Percentiles rank a stretch among this genome's conserved stretches.
These are phyloP conservation scores for Carex scoparia DNA, from an alignment of 176 grass and related monocot genomes.

Conservation along the genomic window DNA sequence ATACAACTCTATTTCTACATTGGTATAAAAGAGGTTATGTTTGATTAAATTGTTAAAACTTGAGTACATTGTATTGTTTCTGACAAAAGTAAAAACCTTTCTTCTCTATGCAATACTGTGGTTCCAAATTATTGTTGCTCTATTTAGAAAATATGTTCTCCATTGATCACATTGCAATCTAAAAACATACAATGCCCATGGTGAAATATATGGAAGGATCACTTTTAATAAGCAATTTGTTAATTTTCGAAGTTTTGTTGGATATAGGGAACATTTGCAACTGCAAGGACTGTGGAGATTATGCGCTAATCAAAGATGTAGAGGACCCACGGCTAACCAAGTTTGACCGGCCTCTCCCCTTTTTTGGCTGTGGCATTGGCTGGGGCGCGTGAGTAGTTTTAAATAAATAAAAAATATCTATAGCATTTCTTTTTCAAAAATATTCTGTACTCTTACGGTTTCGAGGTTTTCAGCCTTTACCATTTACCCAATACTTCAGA, in stretches of 20 bases:
- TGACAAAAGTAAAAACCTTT: background rate
- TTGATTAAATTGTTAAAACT: background rate
- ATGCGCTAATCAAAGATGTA: slow-evolving; percentile 62
- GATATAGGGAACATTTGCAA: slow-evolving; percentile 39
- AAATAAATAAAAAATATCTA: background rate
- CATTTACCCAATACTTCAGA: background rate
- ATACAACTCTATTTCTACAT: background rate
- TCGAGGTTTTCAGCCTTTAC: slow-evolving; percentile 11
- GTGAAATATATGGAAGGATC: background rate
- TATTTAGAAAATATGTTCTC: background rate
- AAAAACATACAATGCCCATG: background rate
- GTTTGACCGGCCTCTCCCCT: slow-evolving; percentile 79
- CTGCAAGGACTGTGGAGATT: slow-evolving; percentile 62
- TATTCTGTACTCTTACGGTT: background rate
- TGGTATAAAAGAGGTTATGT: background rate
- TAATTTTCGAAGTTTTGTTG: background rate
- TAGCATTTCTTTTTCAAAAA: background rate
- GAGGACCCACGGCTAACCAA: slow-evolving; percentile 74
- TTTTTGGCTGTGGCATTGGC: slow-evolving; percentile 90
- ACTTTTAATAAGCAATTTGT: background rate
- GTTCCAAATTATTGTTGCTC: background rate
- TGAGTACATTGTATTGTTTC: background rate
- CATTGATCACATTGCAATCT: background rate
- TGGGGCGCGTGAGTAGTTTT: slow-evolving; percentile 77
- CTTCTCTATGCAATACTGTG: background rate